A percentile compares a stretch with the other conserved stretches of the same genome.
Conservation (phyloP, 169 alveolate species). For the Babesia microti region DNA sequence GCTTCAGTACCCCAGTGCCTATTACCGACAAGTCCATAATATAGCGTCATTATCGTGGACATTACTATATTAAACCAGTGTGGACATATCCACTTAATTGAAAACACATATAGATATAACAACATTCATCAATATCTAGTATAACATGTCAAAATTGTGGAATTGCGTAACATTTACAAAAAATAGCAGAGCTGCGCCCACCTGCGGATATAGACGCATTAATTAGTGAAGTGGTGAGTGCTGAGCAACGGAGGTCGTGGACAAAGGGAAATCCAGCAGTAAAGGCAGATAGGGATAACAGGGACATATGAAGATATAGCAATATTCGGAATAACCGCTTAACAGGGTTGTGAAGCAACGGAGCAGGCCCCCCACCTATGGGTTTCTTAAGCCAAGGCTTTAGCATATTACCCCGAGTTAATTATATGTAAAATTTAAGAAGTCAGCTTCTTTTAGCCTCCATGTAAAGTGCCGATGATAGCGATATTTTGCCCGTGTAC, state of each 20-base stretch:
- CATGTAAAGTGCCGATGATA: constrained; percentile 91
- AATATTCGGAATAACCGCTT: constrained; percentile 45
- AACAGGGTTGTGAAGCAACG: constrained; percentile 52
- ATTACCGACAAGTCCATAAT: constrained; percentile 23
- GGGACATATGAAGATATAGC: constrained; percentile 25
- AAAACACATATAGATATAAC: constrained; percentile 2
- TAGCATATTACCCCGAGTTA: constrained; percentile 3
- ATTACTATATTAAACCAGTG: constrained; percentile 12
- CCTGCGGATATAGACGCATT: neutral
- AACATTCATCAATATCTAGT: neutral
- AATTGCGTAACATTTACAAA: constrained; percentile 1
- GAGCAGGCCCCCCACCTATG: constrained; percentile 58
- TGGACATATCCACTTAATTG: too few species aligned
- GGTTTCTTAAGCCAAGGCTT: constrained; percentile 32
- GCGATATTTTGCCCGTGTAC: constrained; percentile 69
- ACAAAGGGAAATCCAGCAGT: constrained; percentile 44
- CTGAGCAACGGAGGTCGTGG: constrained; percentile 52
- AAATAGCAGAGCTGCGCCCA: neutral
- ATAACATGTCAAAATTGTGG: neutral
- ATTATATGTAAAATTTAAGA: neutral
- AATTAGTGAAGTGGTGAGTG: constrained; percentile 42
- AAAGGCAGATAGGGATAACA: constrained; percentile 36
- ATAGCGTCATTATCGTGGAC: constrained; percentile 22
- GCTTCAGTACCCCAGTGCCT: constrained; percentile 48
- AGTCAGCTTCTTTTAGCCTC: constrained; percentile 66